Evolutionary conservation across 192 early-diverging fungal species (phyloP).

Genomic region (Umbelopsis isabellina): DNA sequence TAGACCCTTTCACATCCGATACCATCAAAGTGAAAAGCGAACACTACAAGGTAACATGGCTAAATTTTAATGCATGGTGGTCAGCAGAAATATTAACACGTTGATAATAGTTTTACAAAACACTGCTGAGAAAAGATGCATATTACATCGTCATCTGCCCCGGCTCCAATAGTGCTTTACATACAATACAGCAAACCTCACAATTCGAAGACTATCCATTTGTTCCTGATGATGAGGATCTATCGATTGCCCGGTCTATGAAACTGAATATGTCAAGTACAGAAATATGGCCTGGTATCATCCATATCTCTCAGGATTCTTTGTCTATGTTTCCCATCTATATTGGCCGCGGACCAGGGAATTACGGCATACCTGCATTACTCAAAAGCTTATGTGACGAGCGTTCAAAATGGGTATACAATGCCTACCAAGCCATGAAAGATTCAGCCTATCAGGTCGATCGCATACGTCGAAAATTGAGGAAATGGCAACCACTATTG

Average conservation of each 20-base stretch:
- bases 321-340: slow-evolving; percentile 29
- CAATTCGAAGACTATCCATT: slow-evolving; percentile 38
- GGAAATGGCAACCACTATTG: slow-evolving; percentile 28
- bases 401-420: slow-evolving; percentile 26
- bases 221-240: slow-evolving; percentile 29
- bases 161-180: slow-evolving; percentile 24
- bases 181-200: slow-evolving; percentile 23
- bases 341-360: slow-evolving; percentile 30
- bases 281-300: slow-evolving; percentile 38
- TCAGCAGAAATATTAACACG: background rate
- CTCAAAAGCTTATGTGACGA: slow-evolving; percentile 25
- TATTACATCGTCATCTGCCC: slow-evolving; percentile 43
- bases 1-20: slow-evolving; percentile 35
- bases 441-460: slow-evolving; percentile 17
- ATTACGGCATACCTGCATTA: slow-evolving; percentile 26
- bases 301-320: slow-evolving; percentile 24
- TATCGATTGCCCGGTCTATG: slow-evolving; percentile 23
- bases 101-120: background rate
- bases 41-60: slow-evolving; percentile 28
- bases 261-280: slow-evolving; percentile 29
- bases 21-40: slow-evolving; percentile 23
- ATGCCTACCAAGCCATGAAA: slow-evolving; percentile 19
- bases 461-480: slow-evolving; percentile 28
- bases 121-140: slow-evolving; percentile 35
- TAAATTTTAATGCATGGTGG: background rate